A percentile compares a stretch with the other conserved stretches of the same genome.
These are phyloP conservation scores for Fusarium protoensiforme DNA, from an alignment of 2,329 filamentous ascomycete genomes.

Conservation along the genomic window DNA sequence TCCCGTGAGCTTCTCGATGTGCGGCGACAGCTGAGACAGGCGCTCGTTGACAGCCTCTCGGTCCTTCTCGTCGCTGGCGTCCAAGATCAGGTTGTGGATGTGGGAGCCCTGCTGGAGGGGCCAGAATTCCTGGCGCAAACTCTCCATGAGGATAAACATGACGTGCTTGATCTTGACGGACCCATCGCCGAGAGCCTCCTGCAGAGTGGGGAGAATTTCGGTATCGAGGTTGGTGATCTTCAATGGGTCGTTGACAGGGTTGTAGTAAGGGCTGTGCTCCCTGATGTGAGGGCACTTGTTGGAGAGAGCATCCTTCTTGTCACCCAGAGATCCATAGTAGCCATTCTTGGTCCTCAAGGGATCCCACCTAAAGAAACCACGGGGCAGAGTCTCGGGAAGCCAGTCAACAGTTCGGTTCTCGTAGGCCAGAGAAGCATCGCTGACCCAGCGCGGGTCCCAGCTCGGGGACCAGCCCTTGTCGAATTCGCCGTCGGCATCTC, in stretches of 20 bases:
- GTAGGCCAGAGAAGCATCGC: conserved; percentile 39
- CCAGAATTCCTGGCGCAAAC: conserved; percentile 58
- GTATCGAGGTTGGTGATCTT: conserved; percentile 54
- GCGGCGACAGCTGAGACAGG: conserved; percentile 38
- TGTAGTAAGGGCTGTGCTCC: conserved; percentile 50
- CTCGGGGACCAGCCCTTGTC: conserved; percentile 47
- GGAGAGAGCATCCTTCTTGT: conserved; percentile 6
- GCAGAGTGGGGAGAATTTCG: conserved; percentile 45
- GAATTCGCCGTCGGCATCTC: conserved; percentile 41
- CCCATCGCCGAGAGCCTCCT: conserved; percentile 38
- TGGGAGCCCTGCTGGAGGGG: conserved; percentile 55
- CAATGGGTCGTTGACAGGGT: conserved; percentile 52
- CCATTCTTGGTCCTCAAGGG: conserved; percentile 38
- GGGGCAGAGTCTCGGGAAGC: conserved; percentile 41
- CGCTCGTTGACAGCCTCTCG: conserved; percentile 45
- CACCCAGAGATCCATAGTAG: conserved; percentile 25
- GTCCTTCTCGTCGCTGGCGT: conserved; percentile 31
- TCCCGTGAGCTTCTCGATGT: conserved; percentile 37
- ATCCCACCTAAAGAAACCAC: conserved; percentile 47
- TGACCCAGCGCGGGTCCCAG: conserved; percentile 8
- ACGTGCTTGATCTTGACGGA: conserved; percentile 56
- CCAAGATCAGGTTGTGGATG: conserved; percentile 49
- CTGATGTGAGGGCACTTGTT: conserved; percentile 29
- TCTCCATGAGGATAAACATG: conserved; percentile 57
- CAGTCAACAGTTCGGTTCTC: conserved; percentile 42